phyloP scores from a whole-genome alignment of 768 basidiomycete genomes.

The Termitomyces sp. region DNA sequence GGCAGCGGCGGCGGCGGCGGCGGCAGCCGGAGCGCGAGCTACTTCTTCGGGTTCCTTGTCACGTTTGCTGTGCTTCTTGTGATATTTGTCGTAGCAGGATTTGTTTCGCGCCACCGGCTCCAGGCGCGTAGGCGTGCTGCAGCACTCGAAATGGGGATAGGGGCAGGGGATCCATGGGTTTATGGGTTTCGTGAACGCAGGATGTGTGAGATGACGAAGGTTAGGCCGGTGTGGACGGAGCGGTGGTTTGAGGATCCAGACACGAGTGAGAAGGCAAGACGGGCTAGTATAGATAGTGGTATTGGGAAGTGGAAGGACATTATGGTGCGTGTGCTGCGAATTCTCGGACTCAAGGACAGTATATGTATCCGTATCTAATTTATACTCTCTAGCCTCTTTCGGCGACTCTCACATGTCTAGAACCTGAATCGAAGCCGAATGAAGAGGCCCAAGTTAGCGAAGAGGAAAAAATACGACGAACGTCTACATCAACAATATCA shows the following conservation, averaged over 20 bases:
- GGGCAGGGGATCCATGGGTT: constrained; percentile 18
- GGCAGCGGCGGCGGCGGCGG: background rate
- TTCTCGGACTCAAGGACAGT: background rate
- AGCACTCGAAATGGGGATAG: background rate
- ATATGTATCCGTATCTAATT: background rate
- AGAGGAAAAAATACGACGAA: background rate
- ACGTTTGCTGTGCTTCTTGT: constrained; percentile 45
- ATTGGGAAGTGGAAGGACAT: constrained; percentile 6
- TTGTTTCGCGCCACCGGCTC: constrained; percentile 42
- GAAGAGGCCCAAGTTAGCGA: background rate
- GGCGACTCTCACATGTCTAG: background rate
- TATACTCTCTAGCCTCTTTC: constrained; percentile 13
- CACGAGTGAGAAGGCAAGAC: background rate
- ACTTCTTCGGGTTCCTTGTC: constrained; percentile 53
- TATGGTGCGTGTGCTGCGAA: constrained; percentile 6
- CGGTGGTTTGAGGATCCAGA: constrained; percentile 7
- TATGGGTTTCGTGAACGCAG: constrained; percentile 6
- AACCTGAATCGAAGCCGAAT: background rate
- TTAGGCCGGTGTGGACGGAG: constrained; percentile 15
- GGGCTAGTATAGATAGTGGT: background rate
- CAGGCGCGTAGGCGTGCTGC: constrained; percentile 22
- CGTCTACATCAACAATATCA: constrained; percentile 7
- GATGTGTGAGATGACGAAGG: background rate
- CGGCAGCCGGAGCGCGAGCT: constrained; percentile 32
- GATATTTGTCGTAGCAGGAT: constrained; percentile 48